phyloP scores from a whole-genome alignment of 495 filamentous ascomycete genomes.

The Penicillium verhagenii region DNA sequence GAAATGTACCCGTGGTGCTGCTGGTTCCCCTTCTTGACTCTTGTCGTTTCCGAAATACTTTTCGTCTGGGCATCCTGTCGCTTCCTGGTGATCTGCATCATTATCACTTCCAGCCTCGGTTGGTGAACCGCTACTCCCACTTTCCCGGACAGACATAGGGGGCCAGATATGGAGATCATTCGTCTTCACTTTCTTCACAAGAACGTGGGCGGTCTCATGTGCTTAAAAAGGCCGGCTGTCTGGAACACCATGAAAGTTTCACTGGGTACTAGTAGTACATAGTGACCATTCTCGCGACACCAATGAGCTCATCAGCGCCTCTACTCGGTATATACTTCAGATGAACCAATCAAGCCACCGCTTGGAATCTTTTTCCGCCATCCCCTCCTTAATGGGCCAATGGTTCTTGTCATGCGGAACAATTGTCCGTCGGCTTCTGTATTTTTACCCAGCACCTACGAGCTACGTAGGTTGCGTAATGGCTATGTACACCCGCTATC shows the following conservation, averaged over 20 bases:
- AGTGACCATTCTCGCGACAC: constrained; percentile 1
- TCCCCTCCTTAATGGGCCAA: neutral
- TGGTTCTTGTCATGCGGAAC: neutral
- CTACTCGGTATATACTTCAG: constrained; percentile 8
- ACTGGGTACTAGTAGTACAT: too few relatives aligned
- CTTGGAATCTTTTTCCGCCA: neutral
- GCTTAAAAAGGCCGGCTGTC: neutral
- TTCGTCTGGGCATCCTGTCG: neutral
- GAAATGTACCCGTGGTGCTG: constrained; percentile 19
- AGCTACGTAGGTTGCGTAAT: neutral
- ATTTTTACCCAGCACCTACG: neutral
- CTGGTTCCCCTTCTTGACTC: neutral
- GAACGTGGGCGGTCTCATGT: neutral
- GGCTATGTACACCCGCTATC: neutral
- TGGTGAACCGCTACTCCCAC: neutral
- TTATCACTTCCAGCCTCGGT: neutral
- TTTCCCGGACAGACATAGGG: neutral
- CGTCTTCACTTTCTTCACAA: neutral
- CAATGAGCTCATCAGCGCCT: constrained; percentile 20
- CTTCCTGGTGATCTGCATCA: neutral
- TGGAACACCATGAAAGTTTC: neutral
- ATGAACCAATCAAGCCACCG: neutral
- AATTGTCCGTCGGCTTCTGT: neutral
- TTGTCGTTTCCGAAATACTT: neutral
- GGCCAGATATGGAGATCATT: neutral